Evolutionary conservation across 2,329 filamentous ascomycete genomes (phyloP).

Genomic region (Cercospora nicotianae): DNA sequence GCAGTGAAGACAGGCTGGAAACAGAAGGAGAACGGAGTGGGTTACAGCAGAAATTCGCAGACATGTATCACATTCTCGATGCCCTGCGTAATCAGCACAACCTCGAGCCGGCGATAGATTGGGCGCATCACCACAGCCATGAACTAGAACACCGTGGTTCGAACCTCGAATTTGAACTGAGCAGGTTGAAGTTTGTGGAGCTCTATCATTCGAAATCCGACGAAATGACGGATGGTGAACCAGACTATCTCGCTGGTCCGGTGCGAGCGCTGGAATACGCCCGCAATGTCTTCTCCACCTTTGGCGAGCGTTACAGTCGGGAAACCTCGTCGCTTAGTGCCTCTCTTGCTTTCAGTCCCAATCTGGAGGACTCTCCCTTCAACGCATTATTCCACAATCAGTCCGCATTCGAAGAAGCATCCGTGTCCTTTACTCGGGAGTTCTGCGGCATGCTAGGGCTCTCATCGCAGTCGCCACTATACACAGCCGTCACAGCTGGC

Average conservation of each 20-base stretch:
- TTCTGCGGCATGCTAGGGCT: slow-evolving; percentile 91
- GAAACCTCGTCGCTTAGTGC: slow-evolving; percentile 81
- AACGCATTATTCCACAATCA: slow-evolving; percentile 71
- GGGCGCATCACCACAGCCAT: slow-evolving; percentile 71
- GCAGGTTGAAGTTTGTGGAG: slow-evolving; percentile 85
- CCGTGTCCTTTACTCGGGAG: slow-evolving; percentile 73
- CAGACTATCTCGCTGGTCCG: slow-evolving; percentile 54
- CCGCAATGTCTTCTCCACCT: slow-evolving; percentile 68
- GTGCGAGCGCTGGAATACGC: slow-evolving; percentile 74
- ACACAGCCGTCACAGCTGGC: slow-evolving; percentile 88
- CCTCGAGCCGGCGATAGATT: slow-evolving; percentile 78
- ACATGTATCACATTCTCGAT: slow-evolving; percentile 88
- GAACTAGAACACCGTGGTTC: slow-evolving; percentile 79
- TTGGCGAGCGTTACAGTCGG: slow-evolving; percentile 69
- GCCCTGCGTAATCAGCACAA: slow-evolving; percentile 71
- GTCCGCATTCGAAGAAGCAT: slow-evolving; percentile 77
- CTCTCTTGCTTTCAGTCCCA: slow-evolving; percentile 76
- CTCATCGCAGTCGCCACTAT: slow-evolving; percentile 87
- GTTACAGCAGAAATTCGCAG: slow-evolving; percentile 77
- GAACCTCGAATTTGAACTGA: slow-evolving; percentile 93
- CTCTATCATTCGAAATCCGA: slow-evolving; percentile 61
- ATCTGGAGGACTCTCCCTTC: slow-evolving; percentile 77
- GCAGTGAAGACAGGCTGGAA: slow-evolving; percentile 21
- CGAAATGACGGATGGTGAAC: slow-evolving; percentile 49
- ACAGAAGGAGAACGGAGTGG: slow-evolving; percentile 36